A percentile compares a stretch with the other conserved stretches of the same genome.
phyloP scores from a whole-genome alignment of 2,329 filamentous ascomycete species.

The Ascochyta viciae-villosae region DNA sequence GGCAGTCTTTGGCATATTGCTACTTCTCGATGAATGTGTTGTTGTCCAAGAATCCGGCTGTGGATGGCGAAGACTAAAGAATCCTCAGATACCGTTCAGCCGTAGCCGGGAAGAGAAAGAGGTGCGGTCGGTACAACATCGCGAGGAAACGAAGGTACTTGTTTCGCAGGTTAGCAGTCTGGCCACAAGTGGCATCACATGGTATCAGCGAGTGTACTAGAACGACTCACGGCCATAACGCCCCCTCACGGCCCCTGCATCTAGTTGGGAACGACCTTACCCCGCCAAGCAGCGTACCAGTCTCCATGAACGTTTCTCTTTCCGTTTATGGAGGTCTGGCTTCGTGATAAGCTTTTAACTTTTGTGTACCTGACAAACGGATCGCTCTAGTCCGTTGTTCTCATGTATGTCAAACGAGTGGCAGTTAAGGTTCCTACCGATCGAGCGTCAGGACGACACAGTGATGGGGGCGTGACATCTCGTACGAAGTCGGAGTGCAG shows the following conservation, averaged over 20 bases:
- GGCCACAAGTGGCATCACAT: slow-evolving; percentile 22
- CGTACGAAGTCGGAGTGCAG: slow-evolving; percentile 4
- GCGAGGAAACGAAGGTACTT: slow-evolving; percentile 32
- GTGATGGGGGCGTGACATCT: slow-evolving; percentile 8
- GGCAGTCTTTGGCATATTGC: slow-evolving; percentile 71
- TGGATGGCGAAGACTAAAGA: slow-evolving; percentile 2
- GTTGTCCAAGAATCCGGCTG: slow-evolving; percentile 3
- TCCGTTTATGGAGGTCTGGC: neutral
- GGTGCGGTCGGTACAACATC: slow-evolving; percentile 26
- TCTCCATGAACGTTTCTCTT: slow-evolving; percentile 18
- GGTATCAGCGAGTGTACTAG: slow-evolving; percentile 23
- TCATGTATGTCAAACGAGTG: slow-evolving; percentile 16
- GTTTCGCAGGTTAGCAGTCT: slow-evolving; percentile 33
- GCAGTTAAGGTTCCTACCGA: slow-evolving; percentile 20
- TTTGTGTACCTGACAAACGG: slow-evolving; percentile 14
- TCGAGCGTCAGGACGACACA: slow-evolving; percentile 23
- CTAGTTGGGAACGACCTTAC: slow-evolving; percentile 27
- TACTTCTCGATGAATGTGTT: neutral
- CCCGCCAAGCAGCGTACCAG: slow-evolving; percentile 33
- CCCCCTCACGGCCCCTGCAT: slow-evolving; percentile 28
- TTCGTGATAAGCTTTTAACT: slow-evolving; percentile 2
- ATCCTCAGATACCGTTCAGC: neutral
- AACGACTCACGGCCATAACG: slow-evolving; percentile 17
- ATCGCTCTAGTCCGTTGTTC: slow-evolving; percentile 14
- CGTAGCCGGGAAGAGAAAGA: slow-evolving; percentile 18